Evolutionary conservation across 2,329 filamentous ascomycete genomes (phyloP), one percentile per base, ranked within the genome.

Genomic region (Oidium heveae): DNA sequence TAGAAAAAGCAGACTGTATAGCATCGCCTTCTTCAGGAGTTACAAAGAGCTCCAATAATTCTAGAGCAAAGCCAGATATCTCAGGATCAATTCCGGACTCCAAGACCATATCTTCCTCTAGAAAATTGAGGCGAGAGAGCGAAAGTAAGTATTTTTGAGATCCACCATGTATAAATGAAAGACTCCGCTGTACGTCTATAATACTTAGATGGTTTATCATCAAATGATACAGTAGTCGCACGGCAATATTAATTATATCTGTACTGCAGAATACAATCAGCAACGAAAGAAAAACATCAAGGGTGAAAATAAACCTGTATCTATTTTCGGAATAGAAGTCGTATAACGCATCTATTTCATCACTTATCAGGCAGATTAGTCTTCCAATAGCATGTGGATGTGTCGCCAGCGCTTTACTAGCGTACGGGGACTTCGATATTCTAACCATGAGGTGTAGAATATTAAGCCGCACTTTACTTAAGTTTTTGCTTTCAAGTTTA

Each of bases 111-210:
- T 86, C 82, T 57, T 94, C 86, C 22, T 80, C 77, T 6, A 79
- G 81, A 65, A 94, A 95, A 0, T 85, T 86, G n/a, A 96, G 69
- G 44, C 89, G 71, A 0, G 86, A 87, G 47, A 98, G 70, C 1
- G 79, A 79, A 10, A 95, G 76, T 0, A 93, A 71, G 62, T 93
- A 89, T 54, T 87, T 86, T 63, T 94, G 86, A 53, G 78, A 76
- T 0, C 81, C 84, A 2, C 86, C 85, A 5, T 77, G 73, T 0
- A 84, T 76, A 9, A 75, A 74, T 0, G 74, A 72, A 5, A 94
- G 71, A 65, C 89, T 93, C 52, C 76, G 73, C 52, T 79, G 74
- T 58, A 93, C 76, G 59, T 89, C 76, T 20, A 81, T 71, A 24
- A 72, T 68, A 20, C 74, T 68, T 5, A 82, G 74, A 63, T 87